Evolutionary conservation across 768 basidiomycete species (phyloP), one percentile per base, ranked within the genome.

Genomic region (Neoboletus subvelutipes): DNA sequence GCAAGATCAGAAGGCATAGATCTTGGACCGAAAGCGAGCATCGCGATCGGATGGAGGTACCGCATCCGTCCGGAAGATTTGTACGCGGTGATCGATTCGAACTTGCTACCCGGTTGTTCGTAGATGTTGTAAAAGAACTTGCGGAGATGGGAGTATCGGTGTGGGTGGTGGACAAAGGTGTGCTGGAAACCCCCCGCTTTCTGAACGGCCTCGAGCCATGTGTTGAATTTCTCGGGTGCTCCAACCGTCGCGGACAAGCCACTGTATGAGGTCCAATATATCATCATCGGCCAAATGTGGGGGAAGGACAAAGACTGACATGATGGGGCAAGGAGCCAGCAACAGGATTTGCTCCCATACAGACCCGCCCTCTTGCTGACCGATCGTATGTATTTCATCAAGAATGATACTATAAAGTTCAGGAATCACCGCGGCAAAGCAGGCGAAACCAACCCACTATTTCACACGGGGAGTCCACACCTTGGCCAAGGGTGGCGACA

Each of bases 291-390:
- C n/a, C 13, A 39, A 20, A 54, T 11, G 22, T 5, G n/a, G 39
- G 8, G 9, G 49, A 48, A 41, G 26, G 2, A n/a, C 36, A 58
- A 26, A 48, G 45, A 72, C 81, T 39, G 39, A 87, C 86, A 90
- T 88, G 58, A 90, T 77, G 1, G 87, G 87, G 60, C 86, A 87
- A 20, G 86, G 85, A 10, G 86, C 82, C 15, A 90, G 71, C 6
- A 90, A 69, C 9, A 90, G 73, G n/a, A 88, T 84, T 63, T 88
- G 84, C 61, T 89, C 87, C 87, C 87, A 89, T 2, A 87, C 82
- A 1, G 83, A 75, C 2, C 88, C 88, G 1, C 83, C 84, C 55
- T 85, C 82, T 63, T 86, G 80, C 56, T 87, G 84, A 3, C 87
- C 86, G 50, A 90, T 86, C 3, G 82, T 78, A 64, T 90, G 88